Percentiles rank a stretch among this genome's conserved stretches.
phyloP scores from a whole-genome alignment of 495 filamentous ascomycete species.

The Penicillium arizonense region DNA sequence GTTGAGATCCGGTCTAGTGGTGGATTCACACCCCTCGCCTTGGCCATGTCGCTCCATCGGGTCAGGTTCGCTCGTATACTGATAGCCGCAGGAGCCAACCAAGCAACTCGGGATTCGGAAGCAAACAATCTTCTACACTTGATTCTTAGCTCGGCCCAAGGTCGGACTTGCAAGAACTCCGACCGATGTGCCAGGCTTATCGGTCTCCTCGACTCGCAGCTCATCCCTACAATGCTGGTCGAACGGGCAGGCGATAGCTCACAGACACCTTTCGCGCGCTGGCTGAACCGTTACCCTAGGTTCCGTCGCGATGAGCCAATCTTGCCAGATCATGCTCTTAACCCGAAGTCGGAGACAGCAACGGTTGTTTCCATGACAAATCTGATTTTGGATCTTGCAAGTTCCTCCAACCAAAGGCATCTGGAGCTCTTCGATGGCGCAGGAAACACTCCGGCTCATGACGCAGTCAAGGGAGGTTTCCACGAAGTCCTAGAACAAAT shows the following conservation, averaged over 20 bases:
- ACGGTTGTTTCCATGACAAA: conserved; percentile 4
- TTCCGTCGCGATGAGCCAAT: too few species aligned
- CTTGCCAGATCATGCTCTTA: not conserved
- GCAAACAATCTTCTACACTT: conserved; percentile 62
- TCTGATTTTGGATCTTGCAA: conserved; percentile 49
- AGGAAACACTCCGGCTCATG: conserved; percentile 66
- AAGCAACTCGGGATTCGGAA: conserved; percentile 48
- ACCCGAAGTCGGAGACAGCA: not conserved
- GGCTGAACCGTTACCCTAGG: conserved; percentile 20
- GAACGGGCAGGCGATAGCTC: conserved; percentile 46
- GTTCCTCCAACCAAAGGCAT: conserved; percentile 46
- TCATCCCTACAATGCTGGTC: conserved; percentile 42
- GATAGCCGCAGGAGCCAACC: conserved; percentile 63
- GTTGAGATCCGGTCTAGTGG: conserved; percentile 54
- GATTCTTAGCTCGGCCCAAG: conserved; percentile 29
- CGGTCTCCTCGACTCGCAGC: conserved; percentile 49
- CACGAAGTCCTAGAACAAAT: conserved; percentile 43
- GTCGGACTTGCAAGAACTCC: conserved; percentile 7
- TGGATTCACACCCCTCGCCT: conserved; percentile 59
- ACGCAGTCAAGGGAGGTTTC: conserved; percentile 41
- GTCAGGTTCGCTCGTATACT: conserved; percentile 55
- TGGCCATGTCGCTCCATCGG: conserved; percentile 54
- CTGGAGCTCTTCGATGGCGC: conserved; percentile 62
- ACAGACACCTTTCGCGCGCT: conserved; percentile 48
- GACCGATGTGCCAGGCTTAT: conserved; percentile 43